phyloP scores from a whole-genome alignment of 129 eudicot species.

The Flaveria trinervia region DNA sequence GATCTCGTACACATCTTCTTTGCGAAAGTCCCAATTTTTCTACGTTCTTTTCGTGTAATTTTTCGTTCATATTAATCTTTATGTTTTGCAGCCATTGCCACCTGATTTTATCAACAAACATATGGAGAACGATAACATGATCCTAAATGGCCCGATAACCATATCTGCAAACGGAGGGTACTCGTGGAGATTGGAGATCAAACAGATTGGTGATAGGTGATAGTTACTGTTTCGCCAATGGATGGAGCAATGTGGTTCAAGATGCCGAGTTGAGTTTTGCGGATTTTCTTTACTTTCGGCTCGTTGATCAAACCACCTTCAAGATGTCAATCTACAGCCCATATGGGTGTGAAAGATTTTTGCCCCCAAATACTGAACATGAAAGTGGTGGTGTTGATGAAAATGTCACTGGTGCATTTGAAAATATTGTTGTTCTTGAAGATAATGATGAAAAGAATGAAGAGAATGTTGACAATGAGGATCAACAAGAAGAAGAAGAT shows the following conservation, averaged over 20 bases:
- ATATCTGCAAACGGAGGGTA: slow-evolving; percentile 18
- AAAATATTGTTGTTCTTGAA: too few species aligned
- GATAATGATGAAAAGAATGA: not conserved
- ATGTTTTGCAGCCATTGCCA: slow-evolving; percentile 27
- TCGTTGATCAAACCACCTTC: slow-evolving; percentile 21
- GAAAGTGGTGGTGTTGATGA: not conserved
- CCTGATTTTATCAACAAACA: slow-evolving; percentile 9
- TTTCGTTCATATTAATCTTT: not conserved
- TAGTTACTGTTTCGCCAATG: not conserved
- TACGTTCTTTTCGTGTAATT: not conserved
- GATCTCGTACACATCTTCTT: slow-evolving; percentile 16
- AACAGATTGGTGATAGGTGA: not conserved
- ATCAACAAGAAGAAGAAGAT: slow-evolving; percentile 2
- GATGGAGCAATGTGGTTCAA: slow-evolving; percentile 27
- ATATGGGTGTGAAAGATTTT: slow-evolving; percentile 17
- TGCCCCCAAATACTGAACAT: not conserved
- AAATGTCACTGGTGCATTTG: not conserved
- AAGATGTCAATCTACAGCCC: slow-evolving; percentile 2
- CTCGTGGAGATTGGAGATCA: slow-evolving; percentile 20
- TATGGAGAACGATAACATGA: slow-evolving; percentile 20
- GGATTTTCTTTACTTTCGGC: slow-evolving; percentile 25
- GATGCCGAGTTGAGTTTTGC: slow-evolving; percentile 19
- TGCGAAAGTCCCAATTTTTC: too few species aligned
- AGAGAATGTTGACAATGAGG: slow-evolving; percentile 8
- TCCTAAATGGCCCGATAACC: slow-evolving; percentile 11